Conservation (phyloP, 352 stramenopile species). For the Aphanomyces cochlioides region DNA sequence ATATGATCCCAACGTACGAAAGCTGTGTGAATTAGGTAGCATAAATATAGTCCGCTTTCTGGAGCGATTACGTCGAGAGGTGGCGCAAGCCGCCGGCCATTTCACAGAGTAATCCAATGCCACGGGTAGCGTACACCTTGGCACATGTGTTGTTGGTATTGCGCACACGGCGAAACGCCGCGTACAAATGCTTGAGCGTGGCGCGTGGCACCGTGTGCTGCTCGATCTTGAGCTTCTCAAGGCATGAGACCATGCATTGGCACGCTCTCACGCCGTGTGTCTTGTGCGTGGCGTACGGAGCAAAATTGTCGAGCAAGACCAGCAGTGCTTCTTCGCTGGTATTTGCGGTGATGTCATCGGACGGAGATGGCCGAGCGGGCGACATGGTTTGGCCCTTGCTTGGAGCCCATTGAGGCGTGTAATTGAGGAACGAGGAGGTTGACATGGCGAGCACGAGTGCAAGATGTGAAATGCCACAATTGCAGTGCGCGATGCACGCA, state of each 20-base stretch:
- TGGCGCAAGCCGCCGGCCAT: neutral
- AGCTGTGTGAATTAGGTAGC: constrained; percentile 37
- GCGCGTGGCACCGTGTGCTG: neutral
- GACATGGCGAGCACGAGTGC: too few species aligned
- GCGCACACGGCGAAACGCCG: neutral
- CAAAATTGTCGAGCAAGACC: too few species aligned
- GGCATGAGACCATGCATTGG: neutral
- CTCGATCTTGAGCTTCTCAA: neutral
- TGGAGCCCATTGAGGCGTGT: too few species aligned
- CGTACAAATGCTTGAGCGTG: neutral
- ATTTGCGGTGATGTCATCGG: too few species aligned
- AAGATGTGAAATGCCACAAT: too few species aligned
- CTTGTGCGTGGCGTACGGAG: too few species aligned
- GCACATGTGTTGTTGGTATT: constrained; percentile 15
- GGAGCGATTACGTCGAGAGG: neutral
- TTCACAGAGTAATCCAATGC: constrained; percentile 4
- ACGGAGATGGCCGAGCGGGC: too few species aligned
- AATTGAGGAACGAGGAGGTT: too few species aligned
- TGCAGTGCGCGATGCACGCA: too few species aligned
- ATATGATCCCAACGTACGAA: constrained; percentile 95
- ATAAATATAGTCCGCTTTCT: neutral
- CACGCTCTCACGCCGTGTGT: neutral
- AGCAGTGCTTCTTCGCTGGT: too few species aligned
- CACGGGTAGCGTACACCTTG: constrained; percentile 15
- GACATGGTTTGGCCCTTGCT: too few species aligned